These are phyloP conservation scores for Saccharum hybrid DNA, from an alignment of 202 grass and related monocot genomes.

Conservation along the genomic window DNA sequence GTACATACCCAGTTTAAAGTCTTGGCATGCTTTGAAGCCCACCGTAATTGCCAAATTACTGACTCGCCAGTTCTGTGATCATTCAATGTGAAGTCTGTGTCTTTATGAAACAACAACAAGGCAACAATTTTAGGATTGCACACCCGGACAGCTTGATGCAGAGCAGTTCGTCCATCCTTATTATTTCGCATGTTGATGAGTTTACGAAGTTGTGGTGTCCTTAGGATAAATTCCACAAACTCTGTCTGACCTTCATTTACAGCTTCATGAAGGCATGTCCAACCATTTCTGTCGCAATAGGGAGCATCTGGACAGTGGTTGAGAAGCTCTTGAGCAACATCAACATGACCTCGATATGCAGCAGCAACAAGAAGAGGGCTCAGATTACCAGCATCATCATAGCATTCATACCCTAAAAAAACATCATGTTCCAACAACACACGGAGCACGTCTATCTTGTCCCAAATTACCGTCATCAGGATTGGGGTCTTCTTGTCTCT, in stretches of 20 bases:
- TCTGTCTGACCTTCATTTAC: neutral
- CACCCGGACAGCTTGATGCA: neutral
- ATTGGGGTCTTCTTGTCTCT: neutral
- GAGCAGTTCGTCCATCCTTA: neutral
- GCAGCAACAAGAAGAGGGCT: neutral
- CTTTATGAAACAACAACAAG: neutral
- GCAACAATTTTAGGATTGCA: neutral
- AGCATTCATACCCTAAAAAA: neutral
- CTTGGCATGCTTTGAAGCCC: neutral
- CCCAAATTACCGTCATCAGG: neutral
- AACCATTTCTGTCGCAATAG: neutral
- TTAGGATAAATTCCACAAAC: neutral
- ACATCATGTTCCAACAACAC: neutral
- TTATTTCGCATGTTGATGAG: neutral
- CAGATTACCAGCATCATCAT: neutral
- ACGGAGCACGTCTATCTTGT: neutral
- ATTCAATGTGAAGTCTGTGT: neutral
- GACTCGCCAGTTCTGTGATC: neutral
- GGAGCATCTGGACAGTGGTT: neutral
- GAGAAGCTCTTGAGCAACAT: neutral
- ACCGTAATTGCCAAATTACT: neutral
- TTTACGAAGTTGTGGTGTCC: neutral
- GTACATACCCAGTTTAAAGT: neutral
- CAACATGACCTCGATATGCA: neutral
- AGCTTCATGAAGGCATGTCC: neutral